These are phyloP conservation scores for Linum tenue DNA, from an alignment of 345 rosid genomes.

Conservation along the genomic window DNA sequence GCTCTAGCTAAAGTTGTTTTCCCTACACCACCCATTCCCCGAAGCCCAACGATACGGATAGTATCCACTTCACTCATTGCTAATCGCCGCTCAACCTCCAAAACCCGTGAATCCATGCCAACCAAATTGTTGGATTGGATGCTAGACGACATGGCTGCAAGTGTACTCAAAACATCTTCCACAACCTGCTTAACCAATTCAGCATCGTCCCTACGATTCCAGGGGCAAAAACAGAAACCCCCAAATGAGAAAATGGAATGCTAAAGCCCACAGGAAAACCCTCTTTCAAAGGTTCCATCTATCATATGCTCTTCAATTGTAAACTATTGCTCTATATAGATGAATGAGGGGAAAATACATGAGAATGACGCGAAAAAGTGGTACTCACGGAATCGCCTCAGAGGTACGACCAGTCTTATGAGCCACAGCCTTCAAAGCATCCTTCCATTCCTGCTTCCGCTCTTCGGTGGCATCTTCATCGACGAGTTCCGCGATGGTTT, in stretches of 20 bases:
- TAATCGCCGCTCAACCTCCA: background rate
- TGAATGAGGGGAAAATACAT: too few relatives aligned
- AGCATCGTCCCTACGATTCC: background rate
- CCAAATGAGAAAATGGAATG: background rate
- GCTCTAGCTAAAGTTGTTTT: background rate
- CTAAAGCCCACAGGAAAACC: background rate
- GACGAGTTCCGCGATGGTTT: background rate
- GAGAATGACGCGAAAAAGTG: background rate
- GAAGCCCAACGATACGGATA: background rate
- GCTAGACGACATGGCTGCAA: background rate
- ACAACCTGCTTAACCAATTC: background rate
- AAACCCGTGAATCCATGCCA: background rate
- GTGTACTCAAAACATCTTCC: background rate
- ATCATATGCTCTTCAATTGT: background rate
- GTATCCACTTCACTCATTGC: background rate
- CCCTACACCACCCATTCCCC: background rate
- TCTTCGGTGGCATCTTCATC: background rate
- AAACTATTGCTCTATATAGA: too few relatives aligned
- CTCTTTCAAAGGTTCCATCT: too few relatives aligned
- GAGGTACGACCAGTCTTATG: background rate
- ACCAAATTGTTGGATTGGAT: background rate
- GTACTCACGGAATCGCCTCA: background rate
- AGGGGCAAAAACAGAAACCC: background rate
- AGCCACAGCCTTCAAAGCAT: background rate
- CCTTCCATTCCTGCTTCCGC: background rate